phyloP scores from a whole-genome alignment of 805 yeast species.

The Pichia californica region DNA sequence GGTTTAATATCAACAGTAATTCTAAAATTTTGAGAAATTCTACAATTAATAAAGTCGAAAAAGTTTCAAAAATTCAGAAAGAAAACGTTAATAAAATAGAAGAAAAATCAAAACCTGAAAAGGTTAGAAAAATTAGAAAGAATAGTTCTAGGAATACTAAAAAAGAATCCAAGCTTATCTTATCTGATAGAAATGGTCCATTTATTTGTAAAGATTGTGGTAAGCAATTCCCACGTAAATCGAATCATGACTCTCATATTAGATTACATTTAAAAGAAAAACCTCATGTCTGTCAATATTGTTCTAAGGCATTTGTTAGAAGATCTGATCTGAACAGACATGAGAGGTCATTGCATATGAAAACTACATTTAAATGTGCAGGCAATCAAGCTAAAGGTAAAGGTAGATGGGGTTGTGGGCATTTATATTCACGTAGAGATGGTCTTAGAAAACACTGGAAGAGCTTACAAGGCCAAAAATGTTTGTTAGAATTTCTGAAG shows the following conservation, averaged over 20 bases:
- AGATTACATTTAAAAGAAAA: constrained; percentile 11
- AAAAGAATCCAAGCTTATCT: too few relatives aligned
- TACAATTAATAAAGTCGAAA: too few relatives aligned
- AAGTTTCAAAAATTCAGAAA: too few relatives aligned
- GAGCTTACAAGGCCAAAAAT: constrained; percentile 3
- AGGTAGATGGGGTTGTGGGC: constrained; percentile 11
- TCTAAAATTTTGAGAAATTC: too few relatives aligned
- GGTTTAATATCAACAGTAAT: too few relatives aligned
- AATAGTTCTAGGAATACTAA: background rate
- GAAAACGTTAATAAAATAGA: too few relatives aligned
- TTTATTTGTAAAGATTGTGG: constrained; percentile 10
- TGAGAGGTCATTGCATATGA: constrained; percentile 11
- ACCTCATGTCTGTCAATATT: constrained; percentile 11
- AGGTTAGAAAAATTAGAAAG: background rate
- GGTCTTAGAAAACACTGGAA: constrained; percentile 12
- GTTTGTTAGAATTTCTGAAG: constrained; percentile 1
- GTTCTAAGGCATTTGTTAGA: constrained; percentile 14
- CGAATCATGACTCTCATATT: constrained; percentile 15
- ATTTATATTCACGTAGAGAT: constrained; percentile 9
- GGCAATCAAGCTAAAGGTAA: background rate
- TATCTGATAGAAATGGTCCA: too few relatives aligned
- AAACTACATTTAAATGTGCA: constrained; percentile 5
- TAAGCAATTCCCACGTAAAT: constrained; percentile 13
- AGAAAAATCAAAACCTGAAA: too few relatives aligned
- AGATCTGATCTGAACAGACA: constrained; percentile 13